These are phyloP conservation scores for Fomitopsis pinicola DNA, from an alignment of 1,284 basidiomycete species.

Conservation along the genomic window DNA sequence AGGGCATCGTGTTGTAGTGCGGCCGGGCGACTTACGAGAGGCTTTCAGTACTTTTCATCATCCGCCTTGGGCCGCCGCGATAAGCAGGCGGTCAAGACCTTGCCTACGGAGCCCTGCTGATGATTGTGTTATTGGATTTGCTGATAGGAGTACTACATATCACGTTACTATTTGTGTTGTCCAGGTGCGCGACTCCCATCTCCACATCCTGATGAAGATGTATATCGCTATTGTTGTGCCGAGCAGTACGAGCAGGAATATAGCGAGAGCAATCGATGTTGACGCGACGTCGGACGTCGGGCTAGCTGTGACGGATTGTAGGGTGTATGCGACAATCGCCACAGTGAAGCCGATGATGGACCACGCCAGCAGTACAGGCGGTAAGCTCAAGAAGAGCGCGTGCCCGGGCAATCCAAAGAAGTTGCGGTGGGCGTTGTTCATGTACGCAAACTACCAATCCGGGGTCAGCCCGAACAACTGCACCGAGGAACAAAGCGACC, in stretches of 20 bases:
- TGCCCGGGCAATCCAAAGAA: slow-evolving; percentile 43
- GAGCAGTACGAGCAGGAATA: slow-evolving; percentile 36
- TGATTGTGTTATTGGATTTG: background rate
- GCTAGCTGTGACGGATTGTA: slow-evolving; percentile 29
- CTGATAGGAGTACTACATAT: background rate
- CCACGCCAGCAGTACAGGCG: slow-evolving; percentile 52
- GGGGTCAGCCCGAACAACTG: background rate
- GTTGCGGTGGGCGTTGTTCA: slow-evolving; percentile 44
- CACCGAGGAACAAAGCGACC: slow-evolving; percentile 9
- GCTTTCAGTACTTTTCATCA: background rate
- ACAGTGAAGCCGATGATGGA: slow-evolving; percentile 44
- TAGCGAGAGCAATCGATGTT: slow-evolving; percentile 31
- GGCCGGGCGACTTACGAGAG: background rate
- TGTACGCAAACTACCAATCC: slow-evolving; percentile 41
- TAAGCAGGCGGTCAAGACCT: background rate
- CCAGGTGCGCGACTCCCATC: slow-evolving; percentile 22
- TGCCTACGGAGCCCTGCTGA: background rate
- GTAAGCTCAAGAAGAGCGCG: slow-evolving; percentile 48
- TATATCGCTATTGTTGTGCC: slow-evolving; percentile 38
- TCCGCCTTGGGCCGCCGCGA: background rate
- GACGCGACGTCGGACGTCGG: slow-evolving; percentile 24
- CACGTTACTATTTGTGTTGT: background rate
- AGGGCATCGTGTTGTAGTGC: slow-evolving; percentile 10
- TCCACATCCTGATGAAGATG: slow-evolving; percentile 48
- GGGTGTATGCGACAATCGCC: slow-evolving; percentile 39